A percentile compares a stretch with the other conserved stretches of the same genome.
Evolutionary conservation across 176 grass and related monocot species (phyloP).

Genomic region (Aegilops speltoides): DNA sequence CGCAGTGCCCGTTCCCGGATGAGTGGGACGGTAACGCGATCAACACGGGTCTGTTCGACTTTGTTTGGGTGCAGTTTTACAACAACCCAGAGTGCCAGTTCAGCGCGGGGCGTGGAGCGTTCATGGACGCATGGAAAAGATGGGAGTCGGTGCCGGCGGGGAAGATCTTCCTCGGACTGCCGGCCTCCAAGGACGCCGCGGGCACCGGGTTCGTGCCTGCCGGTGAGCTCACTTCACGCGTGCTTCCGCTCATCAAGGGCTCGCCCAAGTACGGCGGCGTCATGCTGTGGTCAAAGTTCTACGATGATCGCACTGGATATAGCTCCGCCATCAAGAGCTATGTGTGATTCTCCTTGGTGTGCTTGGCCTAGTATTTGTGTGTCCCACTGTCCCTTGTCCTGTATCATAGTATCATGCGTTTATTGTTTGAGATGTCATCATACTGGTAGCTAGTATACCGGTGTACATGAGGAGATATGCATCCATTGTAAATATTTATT

Average conservation of each 20-base stretch:
- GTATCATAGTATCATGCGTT: too few species aligned
- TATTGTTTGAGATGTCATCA: too few species aligned
- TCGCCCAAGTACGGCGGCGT: constrained; percentile 64
- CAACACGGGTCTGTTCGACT: constrained; percentile 56
- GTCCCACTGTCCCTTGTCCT: too few species aligned
- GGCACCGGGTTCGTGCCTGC: constrained; percentile 58
- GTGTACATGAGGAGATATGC: too few species aligned
- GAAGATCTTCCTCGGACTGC: constrained; percentile 57
- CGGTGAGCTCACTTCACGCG: constrained; percentile 35
- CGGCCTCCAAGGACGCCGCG: constrained; percentile 38
- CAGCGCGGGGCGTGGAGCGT: constrained; percentile 11
- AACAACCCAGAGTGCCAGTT: constrained; percentile 59
- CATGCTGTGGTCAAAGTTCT: constrained; percentile 79
- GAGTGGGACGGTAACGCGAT: constrained; percentile 39
- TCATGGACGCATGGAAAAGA: constrained; percentile 60
- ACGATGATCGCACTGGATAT: constrained; percentile 54
- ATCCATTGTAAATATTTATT: too few species aligned
- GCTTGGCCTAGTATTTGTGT: background rate
- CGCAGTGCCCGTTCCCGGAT: constrained; percentile 76
- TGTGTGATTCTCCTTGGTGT: constrained; percentile 23
- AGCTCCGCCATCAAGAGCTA: constrained; percentile 43
- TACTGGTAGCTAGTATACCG: too few species aligned
- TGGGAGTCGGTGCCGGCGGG: constrained; percentile 61
- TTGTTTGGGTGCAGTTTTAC: constrained; percentile 77
- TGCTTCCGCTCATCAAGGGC: constrained; percentile 57